Percentiles rank a stretch among this genome's conserved stretches.
Conservation (phyloP, 257 asterid genomes). For the Nicotiana benthamiana region DNA sequence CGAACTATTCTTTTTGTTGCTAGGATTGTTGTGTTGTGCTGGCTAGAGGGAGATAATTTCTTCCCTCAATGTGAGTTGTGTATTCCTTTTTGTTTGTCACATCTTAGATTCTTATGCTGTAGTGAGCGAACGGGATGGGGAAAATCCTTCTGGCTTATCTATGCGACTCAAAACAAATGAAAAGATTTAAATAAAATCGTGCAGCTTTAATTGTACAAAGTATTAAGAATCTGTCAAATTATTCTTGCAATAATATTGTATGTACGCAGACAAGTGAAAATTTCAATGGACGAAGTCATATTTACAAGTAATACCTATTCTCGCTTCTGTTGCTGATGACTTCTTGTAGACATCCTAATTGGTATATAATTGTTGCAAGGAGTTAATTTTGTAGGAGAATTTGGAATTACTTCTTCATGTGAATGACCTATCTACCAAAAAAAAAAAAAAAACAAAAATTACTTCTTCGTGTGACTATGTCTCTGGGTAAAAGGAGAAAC, state of each 20-base stretch:
- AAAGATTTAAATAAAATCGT: too few relatives aligned
- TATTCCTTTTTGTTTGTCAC: not conserved
- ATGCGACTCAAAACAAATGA: not conserved
- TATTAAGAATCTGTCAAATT: not conserved
- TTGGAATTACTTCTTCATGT: not conserved
- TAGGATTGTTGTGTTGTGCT: not conserved
- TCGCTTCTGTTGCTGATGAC: not conserved
- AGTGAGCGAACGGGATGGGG: not conserved
- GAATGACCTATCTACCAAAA: not conserved
- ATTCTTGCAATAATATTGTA: not conserved
- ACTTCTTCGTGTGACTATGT: not conserved
- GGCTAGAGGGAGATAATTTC: not conserved
- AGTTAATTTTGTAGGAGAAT: not conserved
- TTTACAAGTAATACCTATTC: not conserved
- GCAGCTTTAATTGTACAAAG: not conserved
- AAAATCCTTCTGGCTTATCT: not conserved
- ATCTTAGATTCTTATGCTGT: not conserved
- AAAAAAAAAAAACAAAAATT: too few relatives aligned
- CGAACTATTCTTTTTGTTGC: not conserved
- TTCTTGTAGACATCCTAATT: not conserved
- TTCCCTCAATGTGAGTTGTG: not conserved
- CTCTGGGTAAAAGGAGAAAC: not conserved
- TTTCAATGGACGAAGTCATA: not conserved
- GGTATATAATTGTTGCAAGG: not conserved
- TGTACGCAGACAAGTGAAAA: not conserved